These are phyloP conservation scores for Ensete ventricosum DNA, from an alignment of 176 grass and related monocot genomes.

Conservation along the genomic window DNA sequence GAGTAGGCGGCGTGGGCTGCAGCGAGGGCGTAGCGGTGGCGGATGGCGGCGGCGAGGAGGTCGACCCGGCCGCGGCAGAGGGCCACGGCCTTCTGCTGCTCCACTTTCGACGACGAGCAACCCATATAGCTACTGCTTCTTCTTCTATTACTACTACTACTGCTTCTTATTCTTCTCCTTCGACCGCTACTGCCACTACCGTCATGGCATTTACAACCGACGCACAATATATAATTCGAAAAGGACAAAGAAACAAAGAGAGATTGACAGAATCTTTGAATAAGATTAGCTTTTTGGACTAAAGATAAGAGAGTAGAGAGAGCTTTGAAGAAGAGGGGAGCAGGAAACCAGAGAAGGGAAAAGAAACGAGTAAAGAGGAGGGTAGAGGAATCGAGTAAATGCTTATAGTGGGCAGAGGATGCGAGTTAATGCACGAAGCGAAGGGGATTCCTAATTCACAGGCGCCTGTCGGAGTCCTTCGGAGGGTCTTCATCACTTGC, in stretches of 20 bases:
- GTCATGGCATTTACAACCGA: not conserved
- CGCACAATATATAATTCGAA: not conserved
- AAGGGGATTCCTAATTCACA: too few species aligned
- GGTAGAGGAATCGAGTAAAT: too few species aligned
- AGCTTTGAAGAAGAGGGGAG: not conserved
- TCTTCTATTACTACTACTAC: not conserved
- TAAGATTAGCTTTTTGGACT: too few species aligned
- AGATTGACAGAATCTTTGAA: not conserved
- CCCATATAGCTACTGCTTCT: conserved; percentile 35
- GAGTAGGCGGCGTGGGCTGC: conserved; percentile 58
- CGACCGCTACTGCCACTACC: not conserved
- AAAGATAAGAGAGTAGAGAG: not conserved
- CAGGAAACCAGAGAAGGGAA: not conserved
- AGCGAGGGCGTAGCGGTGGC: conserved; percentile 82
- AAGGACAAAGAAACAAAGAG: not conserved
- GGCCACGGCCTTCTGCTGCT: conserved; percentile 57
- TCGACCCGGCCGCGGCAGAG: conserved; percentile 63
- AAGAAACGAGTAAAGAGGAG: too few species aligned
- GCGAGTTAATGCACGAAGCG: too few species aligned
- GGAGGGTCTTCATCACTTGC: too few species aligned
- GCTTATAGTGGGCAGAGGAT: too few species aligned
- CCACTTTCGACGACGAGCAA: conserved; percentile 76
- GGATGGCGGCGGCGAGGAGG: conserved; percentile 57
- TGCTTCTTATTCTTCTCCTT: too few species aligned
- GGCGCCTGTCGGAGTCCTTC: too few species aligned